Base-by-base conservation (phyloP, 2,329 filamentous ascomycete species). In the Zalaria obscura region DNA sequence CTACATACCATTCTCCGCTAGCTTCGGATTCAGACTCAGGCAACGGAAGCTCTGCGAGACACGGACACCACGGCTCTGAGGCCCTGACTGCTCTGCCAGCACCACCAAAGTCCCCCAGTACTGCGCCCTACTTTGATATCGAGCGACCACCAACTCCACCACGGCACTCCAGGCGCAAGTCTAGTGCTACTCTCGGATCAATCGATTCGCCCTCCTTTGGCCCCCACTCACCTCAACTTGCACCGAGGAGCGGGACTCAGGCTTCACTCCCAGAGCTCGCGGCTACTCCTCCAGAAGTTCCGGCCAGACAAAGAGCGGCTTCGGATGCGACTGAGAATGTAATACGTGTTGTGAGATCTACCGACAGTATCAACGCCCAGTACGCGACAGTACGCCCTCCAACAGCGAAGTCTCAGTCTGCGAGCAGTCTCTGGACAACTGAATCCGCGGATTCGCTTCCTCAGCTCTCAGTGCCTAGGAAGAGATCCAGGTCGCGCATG, bases 401-500 rank as follows among this genome's bases (percentile, higher is more conserved):
- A 26, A 45, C 46, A 5, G 41, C 40, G 11, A 38, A 45, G 10
- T 45, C 46, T 2, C 32, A 33, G 10, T 45, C 46, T 34, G 41
- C 39, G 27, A 45, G 40, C 39, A 47, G 45, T 36, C 35, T 38
- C 8, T 47, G 46, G 46, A 38, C 43, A 18, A 34, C 41, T 5
- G 42, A 42, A 25, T 45, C 44, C 6, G 43, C 46, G 37, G 55
- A 54, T 35, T 53, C 53, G 8, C 47, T 57, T 6, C 53, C 56
- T 28, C 51, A 55, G n/a, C 43, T 61, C n/a, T 46, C 51, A 25
- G 49, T 60, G 11, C 52, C 57, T 4, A 54, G 50, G 41, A 58
- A 55, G 43, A 49, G 55, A 45, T 42, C 49, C 28, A 18, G 18
- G 18, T 18, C 18, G 18, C 49, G 45, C 35, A 40, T 45, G 43